Conservation (phyloP, 2,329 filamentous ascomycete genomes). For the Ceratocystis ficicola region DNA sequence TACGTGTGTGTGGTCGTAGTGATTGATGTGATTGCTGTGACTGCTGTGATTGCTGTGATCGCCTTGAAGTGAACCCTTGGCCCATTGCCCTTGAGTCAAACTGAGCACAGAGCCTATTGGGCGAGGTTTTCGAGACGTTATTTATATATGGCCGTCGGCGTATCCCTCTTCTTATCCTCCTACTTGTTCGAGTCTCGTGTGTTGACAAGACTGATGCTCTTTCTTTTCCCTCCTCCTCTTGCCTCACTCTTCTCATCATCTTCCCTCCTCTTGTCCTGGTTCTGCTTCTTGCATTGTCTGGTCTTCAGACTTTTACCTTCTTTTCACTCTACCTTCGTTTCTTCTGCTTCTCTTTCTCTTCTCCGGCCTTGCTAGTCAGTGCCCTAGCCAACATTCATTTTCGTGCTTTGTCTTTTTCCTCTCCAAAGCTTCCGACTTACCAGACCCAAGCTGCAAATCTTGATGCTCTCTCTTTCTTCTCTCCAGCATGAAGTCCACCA, state of each 20-base stretch:
- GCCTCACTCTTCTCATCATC: too few species aligned
- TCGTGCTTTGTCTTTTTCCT: constrained; percentile 13
- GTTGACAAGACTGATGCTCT: background rate
- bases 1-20: too few species aligned
- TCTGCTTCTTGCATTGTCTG: background rate
- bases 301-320: background rate
- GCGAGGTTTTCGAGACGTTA: too few species aligned
- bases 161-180: background rate
- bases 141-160: background rate
- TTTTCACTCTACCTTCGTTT: background rate
- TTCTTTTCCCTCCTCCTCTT: too few species aligned
- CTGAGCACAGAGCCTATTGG: too few species aligned
- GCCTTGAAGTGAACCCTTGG: too few species aligned
- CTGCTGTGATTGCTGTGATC: too few species aligned
- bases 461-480: background rate
- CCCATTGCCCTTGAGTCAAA: too few species aligned
- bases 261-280: background rate
- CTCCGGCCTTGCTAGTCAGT: background rate
- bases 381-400: background rate
- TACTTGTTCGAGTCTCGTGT: background rate
- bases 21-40: too few species aligned
- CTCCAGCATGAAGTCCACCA: constrained; percentile 30
- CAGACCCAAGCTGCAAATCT: constrained; percentile 10
- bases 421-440: constrained; percentile 30
- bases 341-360: background rate